These are phyloP conservation scores for Tolypocladium inflatum DNA, from an alignment of 2,329 filamentous ascomycete species.

Conservation along the genomic window DNA sequence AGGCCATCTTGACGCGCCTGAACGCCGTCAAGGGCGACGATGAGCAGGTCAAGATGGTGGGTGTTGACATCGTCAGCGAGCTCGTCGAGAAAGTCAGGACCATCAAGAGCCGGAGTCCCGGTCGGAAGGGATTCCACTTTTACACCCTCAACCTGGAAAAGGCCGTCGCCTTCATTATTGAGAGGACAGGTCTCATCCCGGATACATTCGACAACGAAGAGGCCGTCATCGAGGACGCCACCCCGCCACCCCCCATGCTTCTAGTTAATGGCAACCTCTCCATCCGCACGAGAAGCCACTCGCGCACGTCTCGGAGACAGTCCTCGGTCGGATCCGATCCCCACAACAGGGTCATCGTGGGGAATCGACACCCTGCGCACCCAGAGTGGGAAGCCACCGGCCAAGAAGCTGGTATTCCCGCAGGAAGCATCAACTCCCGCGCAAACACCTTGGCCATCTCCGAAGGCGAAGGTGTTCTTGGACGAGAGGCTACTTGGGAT, in stretches of 20 bases:
- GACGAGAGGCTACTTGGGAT: conserved; percentile 95
- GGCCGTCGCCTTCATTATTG: conserved; percentile 85
- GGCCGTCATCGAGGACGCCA: conserved; percentile 37
- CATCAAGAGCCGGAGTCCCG: conserved; percentile 44
- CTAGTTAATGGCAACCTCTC: conserved; percentile 39
- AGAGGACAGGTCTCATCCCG: conserved; percentile 76
- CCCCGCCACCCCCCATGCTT: conserved; percentile 15
- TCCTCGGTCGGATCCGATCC: conserved; percentile 79
- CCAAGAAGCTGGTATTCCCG: conserved; percentile 67
- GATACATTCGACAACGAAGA: conserved; percentile 43
- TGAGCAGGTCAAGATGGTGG: conserved; percentile 69
- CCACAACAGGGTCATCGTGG: conserved; percentile 79
- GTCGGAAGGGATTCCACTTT: conserved; percentile 82
- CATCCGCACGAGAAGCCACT: conserved; percentile 20
- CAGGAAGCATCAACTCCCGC: conserved; percentile 63
- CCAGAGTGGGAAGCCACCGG: conserved; percentile 64
- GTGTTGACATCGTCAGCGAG: conserved; percentile 75
- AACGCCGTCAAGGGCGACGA: conserved; percentile 70
- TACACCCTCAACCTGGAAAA: conserved; percentile 97
- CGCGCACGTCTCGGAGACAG: conserved; percentile 46
- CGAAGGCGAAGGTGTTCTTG: conserved; percentile 81
- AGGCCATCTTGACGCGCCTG: conserved; percentile 57
- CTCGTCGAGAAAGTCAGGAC: conserved; percentile 70
- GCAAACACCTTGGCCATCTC: conserved; percentile 87
- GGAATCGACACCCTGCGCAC: conserved; percentile 47